Conservation (phyloP, 257 asterid genomes). For the Cordia subcordata region DNA sequence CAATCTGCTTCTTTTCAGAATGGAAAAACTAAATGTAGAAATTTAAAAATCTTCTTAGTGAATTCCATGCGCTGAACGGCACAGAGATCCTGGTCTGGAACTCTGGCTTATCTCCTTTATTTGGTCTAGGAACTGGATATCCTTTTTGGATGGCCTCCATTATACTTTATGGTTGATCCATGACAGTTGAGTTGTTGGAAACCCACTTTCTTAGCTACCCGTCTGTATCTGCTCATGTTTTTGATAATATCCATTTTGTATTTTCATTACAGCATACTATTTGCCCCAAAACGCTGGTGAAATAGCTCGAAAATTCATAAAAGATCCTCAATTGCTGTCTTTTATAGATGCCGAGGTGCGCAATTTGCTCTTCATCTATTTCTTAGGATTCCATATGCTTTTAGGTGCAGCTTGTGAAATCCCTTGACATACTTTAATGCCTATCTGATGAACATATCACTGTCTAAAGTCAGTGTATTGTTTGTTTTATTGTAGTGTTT, state of each 20-base stretch:
- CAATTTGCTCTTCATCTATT: slow-evolving; percentile 12
- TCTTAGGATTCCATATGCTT: neutral
- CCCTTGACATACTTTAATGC: neutral
- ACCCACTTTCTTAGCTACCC: too few species aligned
- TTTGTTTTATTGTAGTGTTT: slow-evolving; percentile 63
- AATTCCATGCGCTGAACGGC: too few species aligned
- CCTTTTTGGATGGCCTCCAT: too few species aligned
- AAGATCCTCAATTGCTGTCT: slow-evolving; percentile 78
- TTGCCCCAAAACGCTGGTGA: slow-evolving; percentile 94
- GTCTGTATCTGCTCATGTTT: neutral
- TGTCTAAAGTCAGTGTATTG: slow-evolving; percentile 7
- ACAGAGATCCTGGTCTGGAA: too few species aligned
- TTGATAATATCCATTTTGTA: slow-evolving; percentile 8
- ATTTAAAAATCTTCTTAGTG: too few species aligned
- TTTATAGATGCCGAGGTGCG: slow-evolving; percentile 94
- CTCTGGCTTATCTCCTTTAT: too few species aligned
- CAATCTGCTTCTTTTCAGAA: too few species aligned
- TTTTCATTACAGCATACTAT: slow-evolving; percentile 75
- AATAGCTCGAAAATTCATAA: slow-evolving; percentile 79
- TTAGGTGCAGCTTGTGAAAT: neutral
- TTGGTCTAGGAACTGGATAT: too few species aligned
- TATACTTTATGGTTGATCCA: too few species aligned
- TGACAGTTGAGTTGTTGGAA: too few species aligned
- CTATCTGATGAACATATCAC: slow-evolving; percentile 1
- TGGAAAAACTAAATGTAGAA: too few species aligned